phyloP scores from a whole-genome alignment of 371 early-diverging fungal genomes.

The Quaeritorhiza haematococci region DNA sequence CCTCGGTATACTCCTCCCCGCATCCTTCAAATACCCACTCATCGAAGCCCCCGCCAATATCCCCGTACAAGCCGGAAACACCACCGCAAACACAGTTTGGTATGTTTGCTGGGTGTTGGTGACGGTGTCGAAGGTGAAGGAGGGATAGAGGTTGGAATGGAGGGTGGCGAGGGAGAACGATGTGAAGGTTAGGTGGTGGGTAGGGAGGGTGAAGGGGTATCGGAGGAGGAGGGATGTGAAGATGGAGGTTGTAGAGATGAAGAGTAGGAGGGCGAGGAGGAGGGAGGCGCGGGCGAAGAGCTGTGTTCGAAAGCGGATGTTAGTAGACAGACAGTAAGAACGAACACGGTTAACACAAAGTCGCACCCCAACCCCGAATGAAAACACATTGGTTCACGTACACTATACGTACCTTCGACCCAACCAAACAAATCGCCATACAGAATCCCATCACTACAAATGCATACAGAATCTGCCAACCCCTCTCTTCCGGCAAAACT shows the following conservation, averaged over 20 bases:
- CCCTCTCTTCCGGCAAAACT: not conserved
- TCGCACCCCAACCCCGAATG: no score
- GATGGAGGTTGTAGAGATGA: not conserved
- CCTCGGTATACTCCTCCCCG: not conserved
- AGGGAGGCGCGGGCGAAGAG: not conserved
- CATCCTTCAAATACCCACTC: not conserved
- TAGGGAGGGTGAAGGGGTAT: not conserved
- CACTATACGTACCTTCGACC: not conserved
- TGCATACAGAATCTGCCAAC: not conserved
- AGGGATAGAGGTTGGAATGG: not conserved
- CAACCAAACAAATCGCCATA: not conserved
- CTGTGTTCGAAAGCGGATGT: not conserved
- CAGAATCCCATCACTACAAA: not conserved
- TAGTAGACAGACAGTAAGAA: not conserved
- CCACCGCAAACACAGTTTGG: not conserved
- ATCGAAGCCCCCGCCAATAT: not conserved
- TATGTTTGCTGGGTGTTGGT: not conserved
- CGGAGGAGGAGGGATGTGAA: not conserved
- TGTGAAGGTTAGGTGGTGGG: not conserved
- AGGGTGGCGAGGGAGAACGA: not conserved
- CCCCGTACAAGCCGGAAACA: not conserved
- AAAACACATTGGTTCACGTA: no score
- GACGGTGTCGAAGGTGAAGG: not conserved
- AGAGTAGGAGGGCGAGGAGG: not conserved
- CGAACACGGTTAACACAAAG: no score